phyloP scores from a whole-genome alignment of 2,329 filamentous ascomycete genomes.

The Trichoderma afroharzianum region DNA sequence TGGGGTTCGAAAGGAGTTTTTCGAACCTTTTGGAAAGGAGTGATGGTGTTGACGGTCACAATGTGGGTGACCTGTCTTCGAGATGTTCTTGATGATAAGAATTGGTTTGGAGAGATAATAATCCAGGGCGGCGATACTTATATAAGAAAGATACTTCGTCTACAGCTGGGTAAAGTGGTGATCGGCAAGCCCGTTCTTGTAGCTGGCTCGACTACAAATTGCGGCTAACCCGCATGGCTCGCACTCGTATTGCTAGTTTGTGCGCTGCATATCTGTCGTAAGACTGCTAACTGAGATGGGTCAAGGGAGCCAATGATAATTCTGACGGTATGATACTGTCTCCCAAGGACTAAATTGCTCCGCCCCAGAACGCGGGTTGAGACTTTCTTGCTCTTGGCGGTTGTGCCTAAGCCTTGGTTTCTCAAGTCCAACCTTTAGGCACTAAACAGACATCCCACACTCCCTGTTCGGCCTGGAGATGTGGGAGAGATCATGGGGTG shows the following conservation, averaged over 20 bases:
- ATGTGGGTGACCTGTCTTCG: not conserved
- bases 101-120: not conserved
- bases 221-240: not conserved
- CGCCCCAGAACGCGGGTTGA: not conserved
- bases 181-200: not conserved
- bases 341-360: not conserved
- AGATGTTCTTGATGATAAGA: not conserved
- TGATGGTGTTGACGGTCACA: not conserved
- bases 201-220: not conserved
- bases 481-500: not conserved
- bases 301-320: not conserved
- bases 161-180: not conserved
- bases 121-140: not conserved
- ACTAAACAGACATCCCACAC: not conserved
- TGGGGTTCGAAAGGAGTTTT: not conserved
- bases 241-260: not conserved
- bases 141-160: not conserved
- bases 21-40: not conserved
- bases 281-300: not conserved
- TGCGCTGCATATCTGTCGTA: not conserved
- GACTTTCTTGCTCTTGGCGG: not conserved
- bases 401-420: not conserved
- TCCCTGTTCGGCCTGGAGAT: not conserved
- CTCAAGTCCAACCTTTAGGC: not conserved
- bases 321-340: not conserved